Evolutionary conservation across 2,329 filamentous ascomycete species (phyloP), one percentile per base, ranked within the genome.

Genomic region (Cytospora schulzeri): DNA sequence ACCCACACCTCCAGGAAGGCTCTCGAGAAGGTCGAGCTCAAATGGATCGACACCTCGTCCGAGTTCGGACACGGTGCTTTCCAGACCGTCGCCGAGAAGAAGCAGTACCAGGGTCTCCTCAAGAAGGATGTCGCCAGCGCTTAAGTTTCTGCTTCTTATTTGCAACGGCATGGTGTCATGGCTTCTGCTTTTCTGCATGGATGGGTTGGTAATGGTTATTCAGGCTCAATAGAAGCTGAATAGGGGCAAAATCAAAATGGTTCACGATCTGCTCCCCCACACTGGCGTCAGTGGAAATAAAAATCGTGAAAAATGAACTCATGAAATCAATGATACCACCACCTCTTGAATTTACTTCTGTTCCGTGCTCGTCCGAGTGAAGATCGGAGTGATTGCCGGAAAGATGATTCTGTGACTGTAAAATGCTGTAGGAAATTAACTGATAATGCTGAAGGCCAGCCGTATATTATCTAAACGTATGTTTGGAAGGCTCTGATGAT

Each of bases 1-100:
- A 87, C 85, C 69, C 95, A 99, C 88, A 98, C 93, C 75, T 97
- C 91, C 78, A 88, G 95, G 80, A 93, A 90, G 81, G 92, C 95
- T 64, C 87, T 97, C 78, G 95, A 99, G 91, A 98, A 99, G 92
- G 91, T 98, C 81, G 92, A 94, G 78, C 91, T 99, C 86, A 99
- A 99, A 86, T 99, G 95, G 95, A 99, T 99, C 91, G 95, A 99
- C 78, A 99, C 95, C 76, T 97, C 93, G 69, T 97, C 93, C 85
- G 96, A 99, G 88, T 99, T 99, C 83, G 95, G 95, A 83, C 95
- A 99, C 86, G 95, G 95, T 89, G 94, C 93, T 77, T 99, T 96
- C 92, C 95, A 99, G 88, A 99, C 95, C 70, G 85, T 90, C 72
- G 91, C 91, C 78, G 95, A 99, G 91, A 99, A 99, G 93, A 92